Evolutionary conservation across 139 green algal genomes (phyloP), one percentile per base, ranked within the genome.

Genomic region (Closterium sp.): DNA sequence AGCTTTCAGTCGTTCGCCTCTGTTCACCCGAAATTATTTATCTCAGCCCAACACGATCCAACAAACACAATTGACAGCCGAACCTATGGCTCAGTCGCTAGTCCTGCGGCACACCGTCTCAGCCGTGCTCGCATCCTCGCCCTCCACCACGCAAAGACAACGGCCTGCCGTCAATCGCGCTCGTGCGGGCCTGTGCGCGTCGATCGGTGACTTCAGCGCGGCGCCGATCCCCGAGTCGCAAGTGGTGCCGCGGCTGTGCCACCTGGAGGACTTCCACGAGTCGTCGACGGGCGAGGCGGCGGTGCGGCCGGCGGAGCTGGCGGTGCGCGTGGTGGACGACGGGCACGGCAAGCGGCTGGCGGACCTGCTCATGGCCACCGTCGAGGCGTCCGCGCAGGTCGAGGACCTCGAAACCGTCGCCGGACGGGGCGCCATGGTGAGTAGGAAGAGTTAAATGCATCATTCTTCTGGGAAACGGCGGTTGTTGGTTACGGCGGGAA

Each of bases 321-420:
- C 55, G 55, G 55, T 76, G 55, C 55, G 55, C 55, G 55, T 76
- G 55, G 16, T 76, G 12, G 55, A 76, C 16, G 55, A 76, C 55
- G 55, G 55, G 55, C 55, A 76, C 55, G 55, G 55, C 55, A 76
- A 76, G 55, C 55, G 25, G 55, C 55, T 87, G 84, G 84, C 32
- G 84, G 84, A 87, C 31, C 84, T 87, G 84, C 84, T 87, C 32
- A 34, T 34, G 32, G 84, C 84, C 31, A 87, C 31, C 84, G 84
- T 87, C 84, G 84, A 87, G 1, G 84, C 84, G 32, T 87, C 84
- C 10, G 84, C 84, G 31, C 84, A 87, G 84, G 84, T 87, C 32
- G 84, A 87, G 84, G 32, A 87, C 84, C 84, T 87, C 31, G 84
- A 87, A 23, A 87, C 84, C 84, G 9, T 34, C 9, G 31, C 84